Conservation (phyloP, 2,329 filamentous ascomycete species). For the Fusarium sp. region DNA sequence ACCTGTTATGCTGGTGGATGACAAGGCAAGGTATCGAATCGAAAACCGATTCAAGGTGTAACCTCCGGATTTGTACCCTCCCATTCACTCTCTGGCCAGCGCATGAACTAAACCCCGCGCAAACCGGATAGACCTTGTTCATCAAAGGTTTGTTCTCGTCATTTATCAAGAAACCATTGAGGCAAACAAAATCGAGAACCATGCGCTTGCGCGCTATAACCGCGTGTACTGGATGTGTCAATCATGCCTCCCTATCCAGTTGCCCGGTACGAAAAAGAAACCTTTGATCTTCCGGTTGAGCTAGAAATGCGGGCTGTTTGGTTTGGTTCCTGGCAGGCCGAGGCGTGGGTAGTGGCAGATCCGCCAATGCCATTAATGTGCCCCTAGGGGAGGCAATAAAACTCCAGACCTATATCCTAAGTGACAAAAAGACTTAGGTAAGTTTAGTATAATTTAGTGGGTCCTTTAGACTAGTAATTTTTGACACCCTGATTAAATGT, state of each 20-base stretch:
- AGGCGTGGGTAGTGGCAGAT: conserved; percentile 31
- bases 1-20: conserved; percentile 24
- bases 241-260: conserved; percentile 14
- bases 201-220: conserved; percentile 23
- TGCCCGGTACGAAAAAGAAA: conserved; percentile 16
- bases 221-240: conserved; percentile 23
- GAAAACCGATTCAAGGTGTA: background rate
- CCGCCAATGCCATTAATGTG: conserved; percentile 26
- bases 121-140: conserved; percentile 2
- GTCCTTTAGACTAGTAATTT: no score
- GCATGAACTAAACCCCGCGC: conserved; percentile 31
- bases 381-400: background rate
- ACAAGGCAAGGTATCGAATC: conserved; percentile 13
- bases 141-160: background rate
- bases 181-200: conserved; percentile 3
- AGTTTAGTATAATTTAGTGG: no score
- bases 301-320: conserved; percentile 29
- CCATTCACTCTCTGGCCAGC: conserved; percentile 15
- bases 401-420: no score
- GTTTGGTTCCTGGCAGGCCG: conserved; percentile 37
- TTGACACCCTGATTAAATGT: no score
- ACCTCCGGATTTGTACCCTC: conserved; percentile 28
- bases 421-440: no score
- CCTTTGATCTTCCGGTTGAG: conserved; percentile 13
- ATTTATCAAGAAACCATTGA: conserved; percentile 12